These are phyloP conservation scores for Podospora pseudoanserina DNA, from an alignment of 495 filamentous ascomycete species.

Conservation along the genomic window DNA sequence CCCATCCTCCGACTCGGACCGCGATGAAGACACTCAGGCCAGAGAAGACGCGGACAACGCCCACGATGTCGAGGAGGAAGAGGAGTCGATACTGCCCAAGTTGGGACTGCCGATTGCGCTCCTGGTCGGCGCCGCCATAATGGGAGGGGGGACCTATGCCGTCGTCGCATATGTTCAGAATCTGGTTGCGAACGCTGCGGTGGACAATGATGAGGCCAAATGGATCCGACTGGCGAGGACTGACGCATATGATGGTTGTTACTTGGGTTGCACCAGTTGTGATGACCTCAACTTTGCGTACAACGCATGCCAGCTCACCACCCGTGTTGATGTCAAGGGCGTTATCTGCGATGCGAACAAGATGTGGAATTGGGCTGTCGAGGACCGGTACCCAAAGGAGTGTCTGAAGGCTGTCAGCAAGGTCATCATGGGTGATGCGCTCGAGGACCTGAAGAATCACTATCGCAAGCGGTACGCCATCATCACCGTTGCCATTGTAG, in stretches of 20 bases:
- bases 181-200: conserved; percentile 20
- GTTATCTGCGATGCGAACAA: conserved; percentile 24
- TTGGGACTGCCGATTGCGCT: conserved; percentile 4
- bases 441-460: conserved; percentile 17
- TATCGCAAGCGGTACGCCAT: conserved; percentile 21
- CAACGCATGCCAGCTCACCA: conserved; percentile 27
- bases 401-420: conserved; percentile 22
- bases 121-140: conserved; percentile 5
- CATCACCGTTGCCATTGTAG: conserved; percentile 23
- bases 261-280: conserved; percentile 30
- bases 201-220: conserved; percentile 14
- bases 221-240: conserved; percentile 23
- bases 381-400: conserved; percentile 24
- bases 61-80: neutral
- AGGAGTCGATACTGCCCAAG: neutral
- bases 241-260: conserved; percentile 30
- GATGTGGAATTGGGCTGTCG: conserved; percentile 32
- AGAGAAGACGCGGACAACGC: neutral
- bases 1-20: neutral
- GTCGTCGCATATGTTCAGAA: conserved; percentile 20
- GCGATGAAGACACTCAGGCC: neutral
- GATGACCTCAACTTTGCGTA: conserved; percentile 23
- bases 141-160: conserved; percentile 16
- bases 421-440: conserved; percentile 20
- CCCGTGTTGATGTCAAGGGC: conserved; percentile 11